Conservation (phyloP, 2,329 filamentous ascomycete genomes). For the Beauveria pseudobassiana region DNA sequence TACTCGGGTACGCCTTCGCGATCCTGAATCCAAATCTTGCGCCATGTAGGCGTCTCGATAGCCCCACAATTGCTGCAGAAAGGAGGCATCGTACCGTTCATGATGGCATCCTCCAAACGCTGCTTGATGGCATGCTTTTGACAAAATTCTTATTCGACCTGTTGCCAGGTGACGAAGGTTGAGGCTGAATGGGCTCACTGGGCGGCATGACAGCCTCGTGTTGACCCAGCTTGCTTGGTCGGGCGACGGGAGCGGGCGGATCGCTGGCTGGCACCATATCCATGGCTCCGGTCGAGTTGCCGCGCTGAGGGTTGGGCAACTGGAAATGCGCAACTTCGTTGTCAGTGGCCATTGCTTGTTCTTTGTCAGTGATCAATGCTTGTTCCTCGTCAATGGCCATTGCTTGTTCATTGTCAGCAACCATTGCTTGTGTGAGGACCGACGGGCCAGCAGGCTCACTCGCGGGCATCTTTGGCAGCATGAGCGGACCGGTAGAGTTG, state of each 20-base stretch:
- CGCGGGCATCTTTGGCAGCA: conserved; percentile 30
- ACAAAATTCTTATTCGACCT: conserved; percentile 56
- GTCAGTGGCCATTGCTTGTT: conserved; percentile 15
- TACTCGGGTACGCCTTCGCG: conserved; percentile 62
- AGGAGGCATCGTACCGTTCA: conserved; percentile 75
- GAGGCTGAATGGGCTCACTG: conserved; percentile 31
- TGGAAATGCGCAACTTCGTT: conserved; percentile 13
- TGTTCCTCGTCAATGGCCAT: no score
- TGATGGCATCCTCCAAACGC: conserved; percentile 55
- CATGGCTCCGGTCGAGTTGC: conserved; percentile 25
- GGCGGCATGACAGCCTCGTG: conserved; percentile 35
- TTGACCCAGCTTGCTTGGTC: conserved; percentile 16
- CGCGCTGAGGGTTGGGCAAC: conserved; percentile 35
- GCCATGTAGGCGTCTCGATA: conserved; percentile 94
- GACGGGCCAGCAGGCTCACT: conserved; percentile 45
- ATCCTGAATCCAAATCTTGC: conserved; percentile 80
- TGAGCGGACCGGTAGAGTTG: conserved; percentile 30
- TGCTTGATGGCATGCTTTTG: conserved; percentile 56
- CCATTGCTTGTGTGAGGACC: conserved; percentile 26
- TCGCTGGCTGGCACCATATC: conserved; percentile 41
- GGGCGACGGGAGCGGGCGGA: conserved; percentile 27
- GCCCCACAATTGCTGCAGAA: conserved; percentile 91
- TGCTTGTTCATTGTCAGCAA: conserved; percentile 5
- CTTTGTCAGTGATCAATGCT: no score
- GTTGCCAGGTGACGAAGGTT: conserved; percentile 33